phyloP scores from a whole-genome alignment of 306 rosid species.

The Erythrophleum fordii region DNA sequence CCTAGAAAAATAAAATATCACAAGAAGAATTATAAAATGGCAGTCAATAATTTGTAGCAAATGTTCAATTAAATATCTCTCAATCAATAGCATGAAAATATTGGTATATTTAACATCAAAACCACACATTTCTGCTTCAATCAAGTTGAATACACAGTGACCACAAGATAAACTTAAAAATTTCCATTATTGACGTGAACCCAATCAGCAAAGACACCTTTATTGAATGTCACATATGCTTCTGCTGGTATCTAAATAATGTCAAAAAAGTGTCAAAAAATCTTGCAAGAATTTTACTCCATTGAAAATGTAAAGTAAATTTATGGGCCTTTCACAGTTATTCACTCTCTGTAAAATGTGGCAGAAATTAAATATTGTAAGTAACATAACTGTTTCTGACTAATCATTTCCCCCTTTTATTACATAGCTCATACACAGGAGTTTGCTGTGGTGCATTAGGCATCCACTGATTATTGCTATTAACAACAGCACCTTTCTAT shows the following conservation, averaged over 20 bases:
- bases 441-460: background rate
- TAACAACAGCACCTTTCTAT: background rate
- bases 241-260: background rate
- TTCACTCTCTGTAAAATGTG: background rate
- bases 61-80: background rate
- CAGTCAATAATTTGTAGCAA: background rate
- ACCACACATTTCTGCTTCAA: background rate
- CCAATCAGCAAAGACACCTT: too few species aligned
- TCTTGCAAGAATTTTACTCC: background rate
- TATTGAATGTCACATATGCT: background rate
- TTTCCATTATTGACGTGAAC: background rate
- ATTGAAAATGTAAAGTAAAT: background rate
- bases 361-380: background rate
- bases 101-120: background rate
- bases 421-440: background rate
- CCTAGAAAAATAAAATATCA: background rate
- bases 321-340: background rate
- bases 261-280: background rate
- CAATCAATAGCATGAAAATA: background rate
- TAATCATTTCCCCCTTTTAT: background rate
- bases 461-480: background rate
- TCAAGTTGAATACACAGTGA: background rate
- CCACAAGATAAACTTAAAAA: background rate
- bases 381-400: background rate
- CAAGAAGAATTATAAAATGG: background rate